Conservation (phyloP, 2,329 filamentous ascomycete genomes). For the Alternaria conjuncta region DNA sequence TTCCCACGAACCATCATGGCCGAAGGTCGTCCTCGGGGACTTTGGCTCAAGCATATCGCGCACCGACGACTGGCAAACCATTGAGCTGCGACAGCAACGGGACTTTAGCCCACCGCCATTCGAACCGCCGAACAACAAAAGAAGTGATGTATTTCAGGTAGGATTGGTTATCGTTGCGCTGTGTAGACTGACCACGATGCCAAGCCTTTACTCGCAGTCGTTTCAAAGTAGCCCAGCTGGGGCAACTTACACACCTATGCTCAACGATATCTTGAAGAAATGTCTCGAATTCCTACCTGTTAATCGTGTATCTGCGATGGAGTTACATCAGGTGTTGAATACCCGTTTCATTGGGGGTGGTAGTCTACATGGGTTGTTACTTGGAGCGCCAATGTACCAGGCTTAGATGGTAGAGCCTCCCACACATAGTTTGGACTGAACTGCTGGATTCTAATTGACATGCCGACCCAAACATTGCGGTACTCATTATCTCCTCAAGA, state of each 20-base stretch:
- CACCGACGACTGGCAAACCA: rapidly evolving
- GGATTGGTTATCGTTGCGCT: not conserved
- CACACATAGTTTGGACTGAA: not conserved
- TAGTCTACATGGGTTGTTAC: not conserved
- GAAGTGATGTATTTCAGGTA: not conserved
- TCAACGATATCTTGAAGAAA: not conserved
- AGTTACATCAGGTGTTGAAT: not conserved
- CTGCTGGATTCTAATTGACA: rapidly evolving
- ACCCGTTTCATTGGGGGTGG: not conserved
- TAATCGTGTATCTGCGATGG: not conserved
- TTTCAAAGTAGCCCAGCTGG: not conserved
- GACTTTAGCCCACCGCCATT: not conserved
- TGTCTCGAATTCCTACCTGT: not conserved
- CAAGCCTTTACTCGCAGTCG: too few relatives aligned
- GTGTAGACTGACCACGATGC: not conserved
- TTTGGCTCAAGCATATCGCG: not conserved
- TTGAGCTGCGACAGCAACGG: not conserved
- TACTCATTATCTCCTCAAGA: not conserved
- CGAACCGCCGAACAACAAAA: not conserved
- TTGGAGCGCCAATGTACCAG: not conserved
- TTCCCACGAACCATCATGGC: not conserved
- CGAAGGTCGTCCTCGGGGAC: not conserved
- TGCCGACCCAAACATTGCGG: not conserved
- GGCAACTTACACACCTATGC: rapidly evolving
- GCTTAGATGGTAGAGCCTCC: rapidly evolving